phyloP scores from a whole-genome alignment of 2,329 filamentous ascomycete species.

The Tricladium varicosporioides region DNA sequence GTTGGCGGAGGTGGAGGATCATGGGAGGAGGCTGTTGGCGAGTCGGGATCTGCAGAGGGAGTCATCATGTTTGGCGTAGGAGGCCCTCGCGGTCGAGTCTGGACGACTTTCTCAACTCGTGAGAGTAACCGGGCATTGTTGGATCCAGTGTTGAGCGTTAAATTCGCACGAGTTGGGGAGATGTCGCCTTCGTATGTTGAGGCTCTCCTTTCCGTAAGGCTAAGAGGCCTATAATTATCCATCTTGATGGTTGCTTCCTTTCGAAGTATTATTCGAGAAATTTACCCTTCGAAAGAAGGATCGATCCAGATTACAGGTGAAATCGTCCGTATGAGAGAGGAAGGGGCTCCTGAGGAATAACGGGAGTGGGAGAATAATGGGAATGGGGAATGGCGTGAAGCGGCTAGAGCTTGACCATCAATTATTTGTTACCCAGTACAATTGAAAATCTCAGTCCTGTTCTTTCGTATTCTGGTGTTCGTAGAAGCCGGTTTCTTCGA shows the following conservation, averaged over 20 bases:
- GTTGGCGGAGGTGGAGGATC: slow-evolving; percentile 62
- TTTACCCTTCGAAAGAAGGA: background rate
- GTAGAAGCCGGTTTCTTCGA: background rate
- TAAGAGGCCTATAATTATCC: slow-evolving; percentile 46
- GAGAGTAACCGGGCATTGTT: slow-evolving; percentile 36
- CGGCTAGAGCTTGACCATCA: too few relatives aligned
- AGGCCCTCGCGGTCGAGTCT: slow-evolving; percentile 53
- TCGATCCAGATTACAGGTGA: background rate
- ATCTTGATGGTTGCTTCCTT: slow-evolving; percentile 16
- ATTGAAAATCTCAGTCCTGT: background rate
- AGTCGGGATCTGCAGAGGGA: slow-evolving; percentile 60
- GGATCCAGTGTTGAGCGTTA: slow-evolving; percentile 50
- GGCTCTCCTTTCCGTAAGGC: slow-evolving; percentile 61
- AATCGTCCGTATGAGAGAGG: background rate
- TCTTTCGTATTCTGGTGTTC: background rate
- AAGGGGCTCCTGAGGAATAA: too few relatives aligned
- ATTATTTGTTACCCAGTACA: background rate
- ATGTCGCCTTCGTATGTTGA: slow-evolving; percentile 46
- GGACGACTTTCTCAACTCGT: slow-evolving; percentile 53
- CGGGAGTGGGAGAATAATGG: too few relatives aligned
- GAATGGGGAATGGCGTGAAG: too few relatives aligned
- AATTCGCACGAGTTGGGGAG: slow-evolving; percentile 32
- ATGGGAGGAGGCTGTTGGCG: slow-evolving; percentile 35
- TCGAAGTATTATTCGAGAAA: background rate
- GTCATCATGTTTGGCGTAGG: slow-evolving; percentile 67